These are phyloP conservation scores for Parasarocladium wereldwijsianum DNA, from an alignment of 2,329 filamentous ascomycete genomes.

Conservation along the genomic window DNA sequence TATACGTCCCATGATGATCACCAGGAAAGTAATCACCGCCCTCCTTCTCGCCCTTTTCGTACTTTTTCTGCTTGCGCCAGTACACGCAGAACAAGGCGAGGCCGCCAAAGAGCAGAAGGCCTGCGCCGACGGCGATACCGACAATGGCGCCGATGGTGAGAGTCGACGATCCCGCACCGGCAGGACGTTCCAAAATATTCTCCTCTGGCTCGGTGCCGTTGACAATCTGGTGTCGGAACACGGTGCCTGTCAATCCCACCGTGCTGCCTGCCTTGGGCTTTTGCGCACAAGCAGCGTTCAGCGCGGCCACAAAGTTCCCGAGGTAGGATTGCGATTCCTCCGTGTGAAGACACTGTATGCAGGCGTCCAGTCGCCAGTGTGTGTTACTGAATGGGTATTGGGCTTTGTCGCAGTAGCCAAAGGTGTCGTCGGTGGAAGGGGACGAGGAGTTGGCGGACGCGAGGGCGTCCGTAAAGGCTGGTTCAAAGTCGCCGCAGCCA, in stretches of 20 bases:
- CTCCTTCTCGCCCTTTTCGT: conserved; percentile 13
- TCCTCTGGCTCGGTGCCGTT: conserved; percentile 22
- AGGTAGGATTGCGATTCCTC: conserved; percentile 26
- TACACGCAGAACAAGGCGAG: conserved; percentile 30
- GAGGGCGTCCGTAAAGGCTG: conserved; percentile 20
- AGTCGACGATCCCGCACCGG: conserved; percentile 12
- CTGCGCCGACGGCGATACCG: conserved; percentile 34
- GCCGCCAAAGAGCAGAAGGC: conserved; percentile 25
- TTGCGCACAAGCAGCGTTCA: conserved; percentile 33
- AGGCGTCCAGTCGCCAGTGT: conserved; percentile 16
- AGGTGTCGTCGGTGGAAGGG: conserved; percentile 13
- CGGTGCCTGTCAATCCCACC: conserved; percentile 24
- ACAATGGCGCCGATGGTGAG: conserved; percentile 35
- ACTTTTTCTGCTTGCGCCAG: conserved; percentile 26
- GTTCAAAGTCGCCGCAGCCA: conserved; percentile 25
- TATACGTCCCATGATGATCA: neutral
- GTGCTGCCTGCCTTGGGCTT: conserved; percentile 20
- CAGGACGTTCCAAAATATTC: conserved; percentile 12
- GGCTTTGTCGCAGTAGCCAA: conserved; percentile 27
- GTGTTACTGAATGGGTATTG: conserved; percentile 16
- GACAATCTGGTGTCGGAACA: conserved; percentile 23
- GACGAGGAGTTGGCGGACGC: conserved; percentile 8
- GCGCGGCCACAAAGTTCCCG: conserved; percentile 32
- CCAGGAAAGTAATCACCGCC: conserved; percentile 5
- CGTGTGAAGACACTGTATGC: conserved; percentile 27